phyloP scores from a whole-genome alignment of 78 protist species.

The Polysphondylium violaceum region DNA sequence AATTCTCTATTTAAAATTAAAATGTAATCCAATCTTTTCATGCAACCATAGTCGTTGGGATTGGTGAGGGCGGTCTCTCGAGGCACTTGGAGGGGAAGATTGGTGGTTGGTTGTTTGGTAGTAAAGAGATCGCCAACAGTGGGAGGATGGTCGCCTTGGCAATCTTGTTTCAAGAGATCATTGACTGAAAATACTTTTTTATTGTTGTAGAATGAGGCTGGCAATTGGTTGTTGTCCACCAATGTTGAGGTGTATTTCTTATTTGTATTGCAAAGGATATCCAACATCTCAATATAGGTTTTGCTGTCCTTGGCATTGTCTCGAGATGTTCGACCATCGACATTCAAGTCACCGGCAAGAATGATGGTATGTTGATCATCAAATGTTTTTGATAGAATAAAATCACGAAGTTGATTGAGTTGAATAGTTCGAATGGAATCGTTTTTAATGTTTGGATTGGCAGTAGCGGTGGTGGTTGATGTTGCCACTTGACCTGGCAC shows the following conservation, averaged over 20 bases:
- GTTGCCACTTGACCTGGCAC: not conserved
- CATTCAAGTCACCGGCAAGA: conserved; percentile 70
- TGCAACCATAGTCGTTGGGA: conserved; percentile 42
- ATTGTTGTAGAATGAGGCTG: not conserved
- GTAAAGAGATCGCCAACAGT: conserved; percentile 44
- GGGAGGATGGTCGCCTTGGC: conserved; percentile 58
- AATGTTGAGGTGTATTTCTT: not conserved
- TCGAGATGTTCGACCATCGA: conserved; percentile 38
- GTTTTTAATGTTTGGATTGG: conserved; percentile 5
- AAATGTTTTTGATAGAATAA: conserved; percentile 11
- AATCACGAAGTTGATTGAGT: conserved; percentile 58
- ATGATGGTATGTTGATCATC: conserved; percentile 14
- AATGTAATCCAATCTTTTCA: conserved; percentile 67
- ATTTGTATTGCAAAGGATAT: not conserved
- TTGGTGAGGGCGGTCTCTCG: conserved; percentile 35
- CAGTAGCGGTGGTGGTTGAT: not conserved
- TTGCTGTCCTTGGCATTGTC: conserved; percentile 4
- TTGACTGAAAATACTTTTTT: conserved; percentile 20
- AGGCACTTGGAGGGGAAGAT: not conserved
- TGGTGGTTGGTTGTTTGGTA: not conserved
- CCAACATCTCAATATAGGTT: conserved; percentile 48
- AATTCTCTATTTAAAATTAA: conserved; percentile 18
- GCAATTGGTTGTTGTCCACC: not conserved
- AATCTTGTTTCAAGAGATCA: conserved; percentile 31
- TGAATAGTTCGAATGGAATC: conserved; percentile 34